Conservation (phyloP, 164 flowering plant species). For the Euptelea pleiosperma region DNA sequence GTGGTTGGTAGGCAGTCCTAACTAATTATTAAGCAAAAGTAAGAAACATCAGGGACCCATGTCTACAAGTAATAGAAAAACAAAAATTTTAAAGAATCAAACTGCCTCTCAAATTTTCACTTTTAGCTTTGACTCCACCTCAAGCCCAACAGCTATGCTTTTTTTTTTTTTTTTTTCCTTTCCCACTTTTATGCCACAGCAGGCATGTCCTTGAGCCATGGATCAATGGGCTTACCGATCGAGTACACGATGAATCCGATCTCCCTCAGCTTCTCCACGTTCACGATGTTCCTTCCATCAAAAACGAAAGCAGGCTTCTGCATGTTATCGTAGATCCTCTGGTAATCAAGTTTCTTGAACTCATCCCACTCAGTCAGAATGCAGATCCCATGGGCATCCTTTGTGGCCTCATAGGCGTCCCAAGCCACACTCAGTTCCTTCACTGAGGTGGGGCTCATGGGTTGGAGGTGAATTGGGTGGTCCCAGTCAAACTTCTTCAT, state of each 20-base stretch:
- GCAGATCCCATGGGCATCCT: conserved; percentile 67
- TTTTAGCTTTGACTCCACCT: conserved; percentile 3
- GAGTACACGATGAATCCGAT: conserved; percentile 73
- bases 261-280: conserved; percentile 52
- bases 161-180: neutral
- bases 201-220: conserved; percentile 72
- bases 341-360: conserved; percentile 57
- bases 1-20: too few relatives aligned
- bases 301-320: conserved; percentile 76
- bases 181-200: conserved; percentile 36
- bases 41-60: too few relatives aligned
- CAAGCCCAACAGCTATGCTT: too few relatives aligned
- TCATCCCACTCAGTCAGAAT: conserved; percentile 85
- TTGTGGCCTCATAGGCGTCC: conserved; percentile 67
- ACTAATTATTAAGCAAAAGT: too few relatives aligned
- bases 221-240: conserved; percentile 69
- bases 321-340: conserved; percentile 59
- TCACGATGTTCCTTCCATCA: conserved; percentile 60
- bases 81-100: conserved; percentile 10
- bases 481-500: conserved; percentile 80
- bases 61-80: too few relatives aligned
- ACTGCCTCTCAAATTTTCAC: neutral
- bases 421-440: conserved; percentile 46
- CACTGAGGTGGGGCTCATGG: conserved; percentile 44
- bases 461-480: conserved; percentile 60